phyloP scores from a whole-genome alignment of 2,329 filamentous ascomycete species.

The Blastomyces percursus region DNA sequence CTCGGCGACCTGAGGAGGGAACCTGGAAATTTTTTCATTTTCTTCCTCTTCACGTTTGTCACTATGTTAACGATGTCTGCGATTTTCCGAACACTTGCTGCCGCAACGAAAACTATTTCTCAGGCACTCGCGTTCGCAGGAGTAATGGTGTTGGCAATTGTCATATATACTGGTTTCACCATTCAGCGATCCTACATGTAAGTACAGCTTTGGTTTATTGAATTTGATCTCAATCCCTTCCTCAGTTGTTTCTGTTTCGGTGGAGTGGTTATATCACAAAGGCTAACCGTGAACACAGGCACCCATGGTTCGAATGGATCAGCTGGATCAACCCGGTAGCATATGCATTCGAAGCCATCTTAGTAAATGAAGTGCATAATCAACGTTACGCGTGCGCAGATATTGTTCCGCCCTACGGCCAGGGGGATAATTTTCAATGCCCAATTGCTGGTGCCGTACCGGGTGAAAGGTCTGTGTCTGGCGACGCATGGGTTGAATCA shows the following conservation, averaged over 20 bases:
- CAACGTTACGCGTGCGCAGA: conserved; percentile 46
- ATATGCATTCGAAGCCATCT: conserved; percentile 54
- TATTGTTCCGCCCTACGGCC: conserved; percentile 36
- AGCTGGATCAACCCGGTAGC: conserved; percentile 54
- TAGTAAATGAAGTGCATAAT: conserved; percentile 49
- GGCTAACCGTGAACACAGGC: conserved; percentile 25
- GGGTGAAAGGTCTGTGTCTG: conserved; percentile 45
- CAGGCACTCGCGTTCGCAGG: conserved; percentile 50
- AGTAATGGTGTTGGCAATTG: conserved; percentile 44
- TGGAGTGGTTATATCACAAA: neutral
- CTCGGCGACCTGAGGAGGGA: conserved; percentile 57
- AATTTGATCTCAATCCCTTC: neutral
- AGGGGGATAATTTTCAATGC: conserved; percentile 44
- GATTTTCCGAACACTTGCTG: conserved; percentile 50
- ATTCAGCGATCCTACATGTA: conserved; percentile 35
- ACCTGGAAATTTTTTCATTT: conserved; percentile 48
- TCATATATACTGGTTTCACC: conserved; percentile 58
- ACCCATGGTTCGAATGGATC: conserved; percentile 57
- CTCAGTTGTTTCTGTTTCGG: conserved; percentile 7
- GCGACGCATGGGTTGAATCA: conserved; percentile 48
- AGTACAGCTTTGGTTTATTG: conserved; percentile 7
- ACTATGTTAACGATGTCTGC: conserved; percentile 48
- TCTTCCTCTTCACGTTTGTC: conserved; percentile 50
- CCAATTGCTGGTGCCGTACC: conserved; percentile 44
- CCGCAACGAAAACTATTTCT: conserved; percentile 49